These are phyloP conservation scores for Achaetomium macrosporum DNA, from an alignment of 2,329 filamentous ascomycete genomes.

Conservation along the genomic window DNA sequence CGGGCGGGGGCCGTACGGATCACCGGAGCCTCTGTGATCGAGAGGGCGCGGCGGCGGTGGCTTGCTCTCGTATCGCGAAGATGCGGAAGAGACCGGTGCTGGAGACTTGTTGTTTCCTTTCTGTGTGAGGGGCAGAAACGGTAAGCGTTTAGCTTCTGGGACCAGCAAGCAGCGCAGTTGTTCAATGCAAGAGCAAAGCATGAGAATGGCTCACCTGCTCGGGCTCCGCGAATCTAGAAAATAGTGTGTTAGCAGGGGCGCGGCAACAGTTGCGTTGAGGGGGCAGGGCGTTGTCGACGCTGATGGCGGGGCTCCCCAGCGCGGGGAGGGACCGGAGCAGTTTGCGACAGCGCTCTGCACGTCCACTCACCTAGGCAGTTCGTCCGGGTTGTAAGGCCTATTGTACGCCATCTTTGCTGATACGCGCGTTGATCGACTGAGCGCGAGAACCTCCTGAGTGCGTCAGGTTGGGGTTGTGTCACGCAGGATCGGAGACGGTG, in stretches of 20 bases:
- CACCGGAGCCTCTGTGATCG: constrained; percentile 28
- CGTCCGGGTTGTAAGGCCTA: constrained; percentile 86
- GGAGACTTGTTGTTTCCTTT: constrained; percentile 33
- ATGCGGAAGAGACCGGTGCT: constrained; percentile 20
- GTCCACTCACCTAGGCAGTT: constrained; percentile 73
- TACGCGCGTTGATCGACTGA: constrained; percentile 1
- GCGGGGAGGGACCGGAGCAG: neutral
- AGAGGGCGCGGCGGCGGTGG: constrained; percentile 39
- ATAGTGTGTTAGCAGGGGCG: constrained; percentile 20
- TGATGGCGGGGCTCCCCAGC: constrained; percentile 15
- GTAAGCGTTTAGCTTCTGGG: constrained; percentile 3
- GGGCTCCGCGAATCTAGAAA: constrained; percentile 46
- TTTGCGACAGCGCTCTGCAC: constrained; percentile 1
- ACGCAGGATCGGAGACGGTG: neutral
- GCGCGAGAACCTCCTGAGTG: constrained; percentile 14
- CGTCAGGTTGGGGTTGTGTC: constrained; percentile 15
- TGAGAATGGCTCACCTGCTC: constrained; percentile 34
- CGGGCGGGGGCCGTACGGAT: constrained; percentile 21
- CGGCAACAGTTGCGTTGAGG: constrained; percentile 7
- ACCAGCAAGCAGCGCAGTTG: neutral
- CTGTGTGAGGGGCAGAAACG: constrained; percentile 20
- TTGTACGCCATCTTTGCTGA: constrained; percentile 76
- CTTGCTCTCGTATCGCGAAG: constrained; percentile 44
- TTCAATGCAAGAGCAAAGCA: neutral
- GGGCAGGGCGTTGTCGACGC: neutral